phyloP scores from a whole-genome alignment of 2,329 filamentous ascomycete genomes.

The Fusarium verrucosum region DNA sequence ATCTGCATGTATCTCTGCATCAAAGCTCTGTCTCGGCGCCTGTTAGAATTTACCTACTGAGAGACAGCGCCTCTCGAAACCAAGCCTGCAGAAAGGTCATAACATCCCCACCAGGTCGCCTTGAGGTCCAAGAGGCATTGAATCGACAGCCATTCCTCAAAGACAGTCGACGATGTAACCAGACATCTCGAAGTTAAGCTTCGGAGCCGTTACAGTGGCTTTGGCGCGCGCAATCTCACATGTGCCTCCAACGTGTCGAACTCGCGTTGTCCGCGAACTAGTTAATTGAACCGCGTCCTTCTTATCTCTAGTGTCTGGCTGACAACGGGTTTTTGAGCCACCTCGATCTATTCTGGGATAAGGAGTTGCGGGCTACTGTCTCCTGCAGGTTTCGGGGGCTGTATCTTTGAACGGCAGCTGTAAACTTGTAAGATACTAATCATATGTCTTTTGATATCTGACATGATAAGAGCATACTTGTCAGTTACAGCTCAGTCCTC shows the following conservation, averaged over 20 bases:
- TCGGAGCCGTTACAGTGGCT: neutral
- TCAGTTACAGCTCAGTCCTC: neutral
- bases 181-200: constrained; percentile 27
- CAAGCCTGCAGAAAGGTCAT: constrained; percentile 29
- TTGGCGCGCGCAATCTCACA: constrained; percentile 26
- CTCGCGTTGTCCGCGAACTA: constrained; percentile 6
- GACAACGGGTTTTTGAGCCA: constrained; percentile 10
- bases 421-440: neutral
- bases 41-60: constrained; percentile 22
- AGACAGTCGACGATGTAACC: neutral
- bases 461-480: neutral
- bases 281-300: constrained; percentile 22
- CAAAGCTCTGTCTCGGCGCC: constrained; percentile 15
- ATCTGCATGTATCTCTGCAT: constrained; percentile 3
- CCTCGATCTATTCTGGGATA: constrained; percentile 7
- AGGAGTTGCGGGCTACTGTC: neutral
- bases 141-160: constrained; percentile 32
- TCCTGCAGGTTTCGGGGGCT: neutral
- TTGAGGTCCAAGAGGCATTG: constrained; percentile 8
- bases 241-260: constrained; percentile 23
- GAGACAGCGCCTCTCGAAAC: constrained; percentile 42
- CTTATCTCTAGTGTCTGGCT: constrained; percentile 6
- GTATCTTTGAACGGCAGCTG: neutral
- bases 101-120: constrained; percentile 30
- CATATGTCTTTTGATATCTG: neutral